Percentiles rank a stretch among this genome's conserved stretches.
These are phyloP conservation scores for Casuarina cunninghamiana DNA, from an alignment of 306 rosid species.

Conservation along the genomic window DNA sequence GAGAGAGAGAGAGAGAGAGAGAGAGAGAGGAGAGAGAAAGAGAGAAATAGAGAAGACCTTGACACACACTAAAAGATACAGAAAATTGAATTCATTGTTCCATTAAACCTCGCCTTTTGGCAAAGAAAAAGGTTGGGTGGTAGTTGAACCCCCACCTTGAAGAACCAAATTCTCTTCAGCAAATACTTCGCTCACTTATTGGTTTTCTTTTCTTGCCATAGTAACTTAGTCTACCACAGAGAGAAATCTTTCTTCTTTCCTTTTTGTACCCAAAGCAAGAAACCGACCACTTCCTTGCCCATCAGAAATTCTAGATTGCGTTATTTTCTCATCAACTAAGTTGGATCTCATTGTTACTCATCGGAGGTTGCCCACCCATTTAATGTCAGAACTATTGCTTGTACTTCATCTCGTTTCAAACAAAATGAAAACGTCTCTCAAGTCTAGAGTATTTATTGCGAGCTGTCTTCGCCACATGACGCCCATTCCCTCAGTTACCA, in stretches of 20 bases:
- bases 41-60: constrained; percentile 10
- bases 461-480: constrained; percentile 39
- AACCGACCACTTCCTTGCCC: constrained; percentile 42
- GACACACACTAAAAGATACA: constrained; percentile 35
- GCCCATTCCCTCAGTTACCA: constrained; percentile 33
- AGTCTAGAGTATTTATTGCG: constrained; percentile 45
- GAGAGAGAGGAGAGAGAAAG: constrained; percentile 17
- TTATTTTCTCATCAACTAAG: constrained; percentile 37
- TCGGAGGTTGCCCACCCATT: constrained; percentile 27
- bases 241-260: not conserved
- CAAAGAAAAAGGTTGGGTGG: constrained; percentile 74
- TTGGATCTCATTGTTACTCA: constrained; percentile 1
- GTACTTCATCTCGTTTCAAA: not conserved
- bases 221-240: not conserved
- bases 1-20: constrained; percentile 24
- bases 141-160: constrained; percentile 71
- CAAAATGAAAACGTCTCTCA: constrained; percentile 1
- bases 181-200: not conserved
- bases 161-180: constrained; percentile 27
- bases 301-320: constrained; percentile 29
- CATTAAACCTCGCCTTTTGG: constrained; percentile 75
- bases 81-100: constrained; percentile 56
- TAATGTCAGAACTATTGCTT: not conserved
- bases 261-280: not conserved
- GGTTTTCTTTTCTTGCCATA: constrained; percentile 5